Evolutionary conservation across 352 stramenopile genomes (phyloP).

Genomic region (Phytophthora nicotianae): DNA sequence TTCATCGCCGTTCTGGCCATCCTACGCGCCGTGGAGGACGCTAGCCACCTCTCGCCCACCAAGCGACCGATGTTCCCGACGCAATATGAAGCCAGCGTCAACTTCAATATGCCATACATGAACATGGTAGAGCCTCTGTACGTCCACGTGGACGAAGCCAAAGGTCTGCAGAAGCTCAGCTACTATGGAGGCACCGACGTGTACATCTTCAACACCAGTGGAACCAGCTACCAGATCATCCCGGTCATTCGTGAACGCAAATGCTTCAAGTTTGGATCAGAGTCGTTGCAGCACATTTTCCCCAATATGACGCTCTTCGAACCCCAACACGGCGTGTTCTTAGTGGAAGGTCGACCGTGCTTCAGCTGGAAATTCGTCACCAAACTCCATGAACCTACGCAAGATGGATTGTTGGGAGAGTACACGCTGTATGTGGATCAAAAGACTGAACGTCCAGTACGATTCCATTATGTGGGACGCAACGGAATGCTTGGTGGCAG

Average conservation of each 20-base stretch:
- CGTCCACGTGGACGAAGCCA: constrained; percentile 77
- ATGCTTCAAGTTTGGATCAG: constrained; percentile 64
- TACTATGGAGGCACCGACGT: constrained; percentile 90
- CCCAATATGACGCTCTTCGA: constrained; percentile 87
- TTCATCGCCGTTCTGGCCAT: constrained; percentile 87
- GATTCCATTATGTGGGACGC: constrained; percentile 87
- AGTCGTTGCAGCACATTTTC: constrained; percentile 84
- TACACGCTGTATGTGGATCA: constrained; percentile 90
- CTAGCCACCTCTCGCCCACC: constrained; percentile 71
- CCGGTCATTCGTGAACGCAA: constrained; percentile 77
- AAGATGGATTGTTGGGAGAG: constrained; percentile 74
- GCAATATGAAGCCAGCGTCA: constrained; percentile 90
- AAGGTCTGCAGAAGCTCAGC: constrained; percentile 83
- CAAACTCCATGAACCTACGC: constrained; percentile 51
- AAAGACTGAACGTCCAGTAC: constrained; percentile 71
- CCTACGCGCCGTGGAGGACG: constrained; percentile 80
- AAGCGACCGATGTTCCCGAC: constrained; percentile 73
- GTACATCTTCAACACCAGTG: constrained; percentile 87
- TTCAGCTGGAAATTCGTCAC: constrained; percentile 87
- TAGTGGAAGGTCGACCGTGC: constrained; percentile 74
- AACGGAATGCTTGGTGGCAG: constrained; percentile 86
- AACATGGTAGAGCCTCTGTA: constrained; percentile 88
- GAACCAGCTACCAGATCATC: constrained; percentile 84
- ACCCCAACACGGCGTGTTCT: constrained; percentile 78
- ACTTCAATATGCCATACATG: constrained; percentile 90